Percentiles rank a stretch among this genome's conserved stretches.
Conservation (phyloP, 2,329 filamentous ascomycete species). For the Sclerotinia subarctica region DNA sequence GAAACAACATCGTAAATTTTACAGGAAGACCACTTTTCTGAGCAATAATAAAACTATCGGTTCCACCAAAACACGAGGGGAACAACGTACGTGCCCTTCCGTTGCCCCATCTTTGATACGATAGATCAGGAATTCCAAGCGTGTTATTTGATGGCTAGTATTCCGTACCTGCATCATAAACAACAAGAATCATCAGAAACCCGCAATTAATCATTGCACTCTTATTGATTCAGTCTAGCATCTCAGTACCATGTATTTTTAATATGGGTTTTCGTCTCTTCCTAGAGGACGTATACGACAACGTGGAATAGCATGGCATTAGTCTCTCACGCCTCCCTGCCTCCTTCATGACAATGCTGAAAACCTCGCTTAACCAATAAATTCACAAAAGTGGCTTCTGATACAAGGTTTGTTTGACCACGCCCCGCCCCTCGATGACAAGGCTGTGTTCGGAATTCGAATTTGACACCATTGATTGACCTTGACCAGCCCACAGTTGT, state of each 20-base stretch:
- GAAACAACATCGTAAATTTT: neutral
- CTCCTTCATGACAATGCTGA: slow-evolving; percentile 5
- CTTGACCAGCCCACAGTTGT: slow-evolving; percentile 6
- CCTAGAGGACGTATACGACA: neutral
- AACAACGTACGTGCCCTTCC: neutral
- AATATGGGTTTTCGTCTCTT: neutral
- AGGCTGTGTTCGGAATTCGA: slow-evolving; percentile 17
- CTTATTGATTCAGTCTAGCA: neutral
- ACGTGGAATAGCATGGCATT: slow-evolving; percentile 1
- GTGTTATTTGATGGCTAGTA: neutral
- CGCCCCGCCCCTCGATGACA: slow-evolving; percentile 14
- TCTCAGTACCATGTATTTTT: neutral
- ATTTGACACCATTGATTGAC: slow-evolving; percentile 11
- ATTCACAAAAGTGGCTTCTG: neutral
- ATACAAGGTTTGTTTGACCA: slow-evolving; percentile 19
- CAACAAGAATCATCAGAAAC: neutral
- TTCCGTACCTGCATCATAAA: slow-evolving; percentile 11
- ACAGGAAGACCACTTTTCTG: neutral
- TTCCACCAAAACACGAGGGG: neutral
- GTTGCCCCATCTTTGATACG: slow-evolving; percentile 8
- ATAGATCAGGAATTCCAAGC: slow-evolving; percentile 1
- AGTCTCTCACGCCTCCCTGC: slow-evolving; percentile 7
- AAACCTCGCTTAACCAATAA: slow-evolving; percentile 10
- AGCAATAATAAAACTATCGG: neutral
- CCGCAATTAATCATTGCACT: neutral